Base-by-base conservation (phyloP, 179 eudicot species). In the Spinacia oleracea region DNA sequence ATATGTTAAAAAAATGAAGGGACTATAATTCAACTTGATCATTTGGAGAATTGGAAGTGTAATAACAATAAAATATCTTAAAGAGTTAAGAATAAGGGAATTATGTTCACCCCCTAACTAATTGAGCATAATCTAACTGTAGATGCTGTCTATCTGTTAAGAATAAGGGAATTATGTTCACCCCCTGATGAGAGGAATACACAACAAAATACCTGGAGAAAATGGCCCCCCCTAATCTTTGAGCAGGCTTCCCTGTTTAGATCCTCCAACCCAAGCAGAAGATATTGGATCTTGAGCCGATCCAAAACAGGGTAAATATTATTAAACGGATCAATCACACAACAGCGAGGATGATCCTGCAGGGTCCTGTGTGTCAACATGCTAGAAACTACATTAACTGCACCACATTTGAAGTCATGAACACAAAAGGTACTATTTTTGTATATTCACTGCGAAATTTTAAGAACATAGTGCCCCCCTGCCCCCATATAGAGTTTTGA, bases 221-320 rank as follows among this genome's bases (percentile, higher is more conserved):
- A 96, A 84, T 77, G 88, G 38, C 97, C 92, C 25, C 88, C 92
- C 79, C 99, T 91, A 82, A 96, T 89, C 77, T 81, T 89, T 55
- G 80, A 62, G 81, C 74, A 80, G 67, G 90, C 89, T 85, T 84
- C 81, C 72, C 45, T 70, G 68, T 81, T 79, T 75, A 96, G 85
- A 72, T 78, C 84, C 82, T 85, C 88, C 89, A 96, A 81, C 68
- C 97, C 96, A 79, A 83, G 87, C 68, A 96, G 89, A 79, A 93
- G 72, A 78, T 89, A 83, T 78, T 93, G 99, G 78, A 90, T 93
- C 81, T 84, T 84, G 71, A 89, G 83, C 7, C 99, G 92, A 81
- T 96, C 99, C 84, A 93, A 51, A 76, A 93, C 89, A 81, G 99
- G 94, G 72, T 82, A 85, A 38, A 96, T 89, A 72, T 88, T 86